Percentiles rank a stretch among this genome's conserved stretches.
phyloP scores from a whole-genome alignment of 805 yeast genomes.

The Saccharomycopsis lassenensis region DNA sequence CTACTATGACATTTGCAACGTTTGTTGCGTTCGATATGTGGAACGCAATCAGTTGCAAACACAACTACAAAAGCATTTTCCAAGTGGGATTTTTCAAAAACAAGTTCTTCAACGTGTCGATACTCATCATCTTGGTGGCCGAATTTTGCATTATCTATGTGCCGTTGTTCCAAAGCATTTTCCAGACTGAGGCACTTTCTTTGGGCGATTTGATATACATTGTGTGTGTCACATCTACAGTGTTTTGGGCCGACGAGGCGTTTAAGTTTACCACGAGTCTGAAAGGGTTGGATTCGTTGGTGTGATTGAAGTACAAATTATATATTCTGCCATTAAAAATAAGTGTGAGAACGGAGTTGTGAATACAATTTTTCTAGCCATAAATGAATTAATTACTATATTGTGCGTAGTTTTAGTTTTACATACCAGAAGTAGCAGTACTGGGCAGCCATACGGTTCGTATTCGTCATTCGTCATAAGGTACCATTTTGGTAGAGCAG shows the following conservation, averaged over 20 bases:
- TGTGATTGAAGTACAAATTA: too few species aligned
- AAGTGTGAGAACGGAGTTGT: too few species aligned
- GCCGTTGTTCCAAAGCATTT: conserved; percentile 84
- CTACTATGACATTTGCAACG: conserved; percentile 98
- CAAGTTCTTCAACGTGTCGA: conserved; percentile 89
- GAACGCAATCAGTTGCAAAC: conserved; percentile 91
- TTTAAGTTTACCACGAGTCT: too few species aligned
- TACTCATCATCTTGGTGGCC: conserved; percentile 76
- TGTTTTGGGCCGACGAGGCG: conserved; percentile 75
- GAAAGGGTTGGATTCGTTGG: too few species aligned
- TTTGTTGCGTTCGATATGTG: conserved; percentile 95
- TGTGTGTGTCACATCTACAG: conserved; percentile 58
- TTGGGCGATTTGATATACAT: conserved; percentile 61
- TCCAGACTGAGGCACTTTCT: conserved; percentile 87
- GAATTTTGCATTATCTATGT: conserved; percentile 89
- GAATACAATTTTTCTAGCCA: too few species aligned
- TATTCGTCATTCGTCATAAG: too few species aligned
- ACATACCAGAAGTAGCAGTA: too few species aligned
- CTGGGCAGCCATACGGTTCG: too few species aligned
- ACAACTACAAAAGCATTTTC: conserved; percentile 71
- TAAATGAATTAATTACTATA: too few species aligned
- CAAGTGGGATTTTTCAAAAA: conserved; percentile 70
- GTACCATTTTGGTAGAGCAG: too few species aligned
- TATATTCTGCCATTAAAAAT: too few species aligned
- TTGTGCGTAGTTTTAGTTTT: too few species aligned